These are phyloP conservation scores for Hypericum perforatum DNA, from an alignment of 345 rosid species.

Conservation along the genomic window DNA sequence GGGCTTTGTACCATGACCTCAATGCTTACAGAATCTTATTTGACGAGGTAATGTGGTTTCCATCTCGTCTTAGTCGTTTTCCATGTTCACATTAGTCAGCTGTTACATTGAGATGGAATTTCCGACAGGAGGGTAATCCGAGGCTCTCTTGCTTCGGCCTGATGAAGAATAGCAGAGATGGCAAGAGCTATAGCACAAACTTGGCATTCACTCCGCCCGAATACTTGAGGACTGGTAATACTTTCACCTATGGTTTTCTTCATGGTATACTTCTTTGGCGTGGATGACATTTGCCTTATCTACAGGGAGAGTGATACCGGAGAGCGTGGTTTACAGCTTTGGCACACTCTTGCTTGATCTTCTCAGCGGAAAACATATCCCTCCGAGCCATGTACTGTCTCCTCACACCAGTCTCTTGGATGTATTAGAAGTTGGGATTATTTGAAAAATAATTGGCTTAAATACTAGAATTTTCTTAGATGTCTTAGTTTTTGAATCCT, in stretches of 20 bases:
- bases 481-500: conserved; percentile 3
- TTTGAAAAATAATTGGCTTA: too few relatives aligned
- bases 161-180: conserved; percentile 95
- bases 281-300: conserved; percentile 9
- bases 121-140: conserved; percentile 65
- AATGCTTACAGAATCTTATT: conserved; percentile 88
- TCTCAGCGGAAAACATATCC: conserved; percentile 92
- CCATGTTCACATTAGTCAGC: neutral
- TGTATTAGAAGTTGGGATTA: too few relatives aligned
- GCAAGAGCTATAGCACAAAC: conserved; percentile 82
- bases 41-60: conserved; percentile 54
- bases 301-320: conserved; percentile 75
- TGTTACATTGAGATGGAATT: neutral
- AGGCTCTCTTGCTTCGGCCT: conserved; percentile 91
- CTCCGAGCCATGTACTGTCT: conserved; percentile 83
- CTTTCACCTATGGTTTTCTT: too few relatives aligned
- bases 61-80: conserved; percentile 5
- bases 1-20: conserved; percentile 82
- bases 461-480: too few relatives aligned
- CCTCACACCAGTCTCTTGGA: neutral
- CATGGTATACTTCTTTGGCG: neutral
- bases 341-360: conserved; percentile 89
- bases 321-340: conserved; percentile 86
- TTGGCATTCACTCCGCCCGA: conserved; percentile 94
- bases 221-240: conserved; percentile 66